Conservation (phyloP, 371 early-diverging fungal species). For the Mortierella sp. region DNA sequence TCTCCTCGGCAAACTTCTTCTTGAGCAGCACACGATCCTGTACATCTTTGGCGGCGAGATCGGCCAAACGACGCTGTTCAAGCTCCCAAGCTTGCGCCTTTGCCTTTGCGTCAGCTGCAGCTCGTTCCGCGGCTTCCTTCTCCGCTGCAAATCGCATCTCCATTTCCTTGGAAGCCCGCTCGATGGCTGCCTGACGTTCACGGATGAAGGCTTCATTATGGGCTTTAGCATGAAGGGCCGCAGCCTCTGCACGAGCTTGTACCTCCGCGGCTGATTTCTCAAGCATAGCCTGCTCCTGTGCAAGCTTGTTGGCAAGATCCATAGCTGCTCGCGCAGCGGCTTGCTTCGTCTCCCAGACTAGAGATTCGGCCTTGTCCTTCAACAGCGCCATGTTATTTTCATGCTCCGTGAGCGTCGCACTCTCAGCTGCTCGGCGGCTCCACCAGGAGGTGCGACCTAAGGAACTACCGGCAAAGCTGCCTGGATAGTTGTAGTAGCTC, state of each 20-base stretch:
- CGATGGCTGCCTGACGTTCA: conserved; percentile 37
- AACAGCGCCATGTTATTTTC: conserved; percentile 22
- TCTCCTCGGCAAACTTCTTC: conserved; percentile 20
- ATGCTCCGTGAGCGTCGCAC: neutral
- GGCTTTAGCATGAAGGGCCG: conserved; percentile 32
- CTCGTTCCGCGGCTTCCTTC: conserved; percentile 28
- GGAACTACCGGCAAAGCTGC: conserved; percentile 28
- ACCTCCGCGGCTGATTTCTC: conserved; percentile 26
- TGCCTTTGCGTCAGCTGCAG: conserved; percentile 29
- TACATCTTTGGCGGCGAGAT: conserved; percentile 31
- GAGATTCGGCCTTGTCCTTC: conserved; percentile 33
- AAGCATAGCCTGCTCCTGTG: conserved; percentile 17
- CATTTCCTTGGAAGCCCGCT: conserved; percentile 38
- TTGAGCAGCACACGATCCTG: conserved; percentile 22
- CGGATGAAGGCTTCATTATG: conserved; percentile 32
- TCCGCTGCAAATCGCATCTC: conserved; percentile 33
- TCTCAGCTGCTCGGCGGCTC: conserved; percentile 17
- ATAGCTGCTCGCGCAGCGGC: conserved; percentile 31
- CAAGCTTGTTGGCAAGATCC: conserved; percentile 36
- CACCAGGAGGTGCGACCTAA: conserved; percentile 41
- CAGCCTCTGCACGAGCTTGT: conserved; percentile 32
- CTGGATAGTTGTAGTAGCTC: conserved; percentile 37
- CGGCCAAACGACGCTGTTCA: conserved; percentile 27
- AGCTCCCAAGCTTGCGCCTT: conserved; percentile 32
- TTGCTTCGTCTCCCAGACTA: conserved; percentile 43